Conservation (phyloP, 495 filamentous ascomycete species). For the Pyrenula aspistea region DNA sequence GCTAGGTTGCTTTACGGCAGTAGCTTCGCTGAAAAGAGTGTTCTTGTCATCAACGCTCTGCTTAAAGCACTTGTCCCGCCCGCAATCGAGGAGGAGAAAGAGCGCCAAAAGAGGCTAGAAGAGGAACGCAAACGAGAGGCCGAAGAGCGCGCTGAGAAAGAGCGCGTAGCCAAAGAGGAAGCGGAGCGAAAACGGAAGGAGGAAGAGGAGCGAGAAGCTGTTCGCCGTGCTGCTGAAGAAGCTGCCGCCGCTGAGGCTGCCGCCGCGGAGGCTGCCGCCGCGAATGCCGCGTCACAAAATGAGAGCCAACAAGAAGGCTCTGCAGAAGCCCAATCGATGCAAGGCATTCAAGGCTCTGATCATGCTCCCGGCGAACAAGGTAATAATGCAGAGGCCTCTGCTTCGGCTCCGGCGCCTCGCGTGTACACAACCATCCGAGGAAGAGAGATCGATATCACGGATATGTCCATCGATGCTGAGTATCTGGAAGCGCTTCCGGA, state of each 20-base stretch:
- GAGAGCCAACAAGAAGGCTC: slow-evolving; percentile 21
- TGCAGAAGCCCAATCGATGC: slow-evolving; percentile 54
- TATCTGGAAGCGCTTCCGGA: slow-evolving; percentile 92
- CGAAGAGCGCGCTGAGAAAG: slow-evolving; percentile 33
- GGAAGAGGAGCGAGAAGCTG: slow-evolving; percentile 55
- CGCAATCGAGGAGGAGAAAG: slow-evolving; percentile 65
- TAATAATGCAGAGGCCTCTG: slow-evolving; percentile 21
- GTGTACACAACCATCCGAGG: slow-evolving; percentile 73
- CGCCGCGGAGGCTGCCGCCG: slow-evolving; percentile 5
- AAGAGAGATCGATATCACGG: slow-evolving; percentile 79
- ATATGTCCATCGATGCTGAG: slow-evolving; percentile 82
- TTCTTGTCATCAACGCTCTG: slow-evolving; percentile 59
- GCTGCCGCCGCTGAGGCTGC: slow-evolving; percentile 20
- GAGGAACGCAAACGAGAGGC: slow-evolving; percentile 36
- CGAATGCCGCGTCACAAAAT: slow-evolving; percentile 9
- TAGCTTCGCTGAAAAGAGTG: slow-evolving; percentile 56
- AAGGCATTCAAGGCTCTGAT: slow-evolving; percentile 48
- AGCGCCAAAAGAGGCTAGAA: slow-evolving; percentile 35
- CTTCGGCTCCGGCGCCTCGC: slow-evolving; percentile 42
- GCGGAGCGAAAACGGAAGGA: slow-evolving; percentile 42
- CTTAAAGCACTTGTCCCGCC: slow-evolving; percentile 67
- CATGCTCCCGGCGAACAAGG: slow-evolving; percentile 16
- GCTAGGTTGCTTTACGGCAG: slow-evolving; percentile 71
- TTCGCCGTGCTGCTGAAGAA: slow-evolving; percentile 25
- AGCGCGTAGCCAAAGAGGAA: slow-evolving; percentile 48